Evolutionary conservation across 345 rosid species (phyloP).

Genomic region (Rubroshorea leprosula): DNA sequence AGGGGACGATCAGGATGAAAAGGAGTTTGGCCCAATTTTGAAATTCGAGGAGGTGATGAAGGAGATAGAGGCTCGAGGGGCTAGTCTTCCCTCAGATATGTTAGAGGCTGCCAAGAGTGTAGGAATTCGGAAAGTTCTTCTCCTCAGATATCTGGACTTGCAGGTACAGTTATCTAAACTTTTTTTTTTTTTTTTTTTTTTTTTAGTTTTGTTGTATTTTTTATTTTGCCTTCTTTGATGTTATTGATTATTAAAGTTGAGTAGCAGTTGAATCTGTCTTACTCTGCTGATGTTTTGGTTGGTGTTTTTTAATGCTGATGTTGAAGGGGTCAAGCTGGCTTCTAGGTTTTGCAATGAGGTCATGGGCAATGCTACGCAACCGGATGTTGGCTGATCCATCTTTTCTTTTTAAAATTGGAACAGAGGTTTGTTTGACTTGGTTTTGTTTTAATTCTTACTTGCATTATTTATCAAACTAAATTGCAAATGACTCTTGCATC

Average conservation of each 20-base stretch:
- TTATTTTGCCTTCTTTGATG: not conserved
- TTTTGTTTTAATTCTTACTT: not conserved
- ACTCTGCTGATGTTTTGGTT: not conserved
- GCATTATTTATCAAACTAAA: not conserved
- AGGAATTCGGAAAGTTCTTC: slow-evolving; percentile 67
- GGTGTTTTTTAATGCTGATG: slow-evolving; percentile 1
- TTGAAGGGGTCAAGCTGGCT: slow-evolving; percentile 64
- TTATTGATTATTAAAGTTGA: not conserved
- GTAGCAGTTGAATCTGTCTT: not conserved
- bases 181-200: not conserved
- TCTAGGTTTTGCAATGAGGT: slow-evolving; percentile 56
- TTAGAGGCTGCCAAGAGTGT: slow-evolving; percentile 64
- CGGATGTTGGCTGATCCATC: slow-evolving; percentile 96
- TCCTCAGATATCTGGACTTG: slow-evolving; percentile 68
- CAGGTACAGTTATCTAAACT: slow-evolving; percentile 29
- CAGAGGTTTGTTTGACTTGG: slow-evolving; percentile 51
- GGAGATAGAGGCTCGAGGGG: slow-evolving; percentile 66
- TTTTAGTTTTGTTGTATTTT: not conserved
- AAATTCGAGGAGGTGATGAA: slow-evolving; percentile 69
- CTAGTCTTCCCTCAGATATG: slow-evolving; percentile 73
- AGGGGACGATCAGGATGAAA: slow-evolving; percentile 46
- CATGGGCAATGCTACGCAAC: slow-evolving; percentile 71
- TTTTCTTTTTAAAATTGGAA: slow-evolving; percentile 87
- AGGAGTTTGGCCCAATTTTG: slow-evolving; percentile 76
- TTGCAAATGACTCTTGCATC: not conserved